Base-by-base conservation (phyloP, 805 yeast species). In the Helenozyma baotianmanensis region DNA sequence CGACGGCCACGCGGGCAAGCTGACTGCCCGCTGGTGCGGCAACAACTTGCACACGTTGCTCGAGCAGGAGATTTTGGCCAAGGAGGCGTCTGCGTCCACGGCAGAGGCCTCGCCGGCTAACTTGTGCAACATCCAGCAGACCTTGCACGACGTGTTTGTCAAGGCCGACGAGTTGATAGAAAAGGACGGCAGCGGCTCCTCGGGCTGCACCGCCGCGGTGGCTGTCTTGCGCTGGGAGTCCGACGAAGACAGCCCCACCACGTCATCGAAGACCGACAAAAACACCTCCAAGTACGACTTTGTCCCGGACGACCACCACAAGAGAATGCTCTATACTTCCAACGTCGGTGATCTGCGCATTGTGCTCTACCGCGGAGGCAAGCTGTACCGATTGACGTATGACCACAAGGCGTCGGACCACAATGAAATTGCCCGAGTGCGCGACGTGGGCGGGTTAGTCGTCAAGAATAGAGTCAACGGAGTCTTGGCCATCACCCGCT, bases 1-100 rank as follows among this genome's bases (percentile, higher is more conserved):
- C 60, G 98, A 90, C 59, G 98, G 98, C 9, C 98, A 90, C 61
- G 97, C 97, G 2, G 98, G 98, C 14, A 78, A 78, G 35, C 86
- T 79, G 45, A 82, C 95, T 7, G 95, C 98, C 2, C 76, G 90
- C 49, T 89, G 95, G 94, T 88, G 97, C 63, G 95, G 96, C 0
- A 79, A 85, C 42, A 78, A 83, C 48, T 58, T 90, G 36, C 97
- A 90, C 54, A 64, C 78, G 15, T 60, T 82, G 19, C 54, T 84
- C 27, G 87, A 80, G 45, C 72, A 72, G 33, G 72, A 70, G 33
- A 70, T 87, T 14, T 53, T 50, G 23, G 39, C 42, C 6, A 41
- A 35, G 14, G 60, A 56, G 33, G 44, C 38, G 6, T 31, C 32
- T 3, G 25, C 28, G 33, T 35, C 23, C 4, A 35, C 27, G 13